Evolutionary conservation across 495 filamentous ascomycete species (phyloP).

Genomic region (Aspergillus mulundensis): DNA sequence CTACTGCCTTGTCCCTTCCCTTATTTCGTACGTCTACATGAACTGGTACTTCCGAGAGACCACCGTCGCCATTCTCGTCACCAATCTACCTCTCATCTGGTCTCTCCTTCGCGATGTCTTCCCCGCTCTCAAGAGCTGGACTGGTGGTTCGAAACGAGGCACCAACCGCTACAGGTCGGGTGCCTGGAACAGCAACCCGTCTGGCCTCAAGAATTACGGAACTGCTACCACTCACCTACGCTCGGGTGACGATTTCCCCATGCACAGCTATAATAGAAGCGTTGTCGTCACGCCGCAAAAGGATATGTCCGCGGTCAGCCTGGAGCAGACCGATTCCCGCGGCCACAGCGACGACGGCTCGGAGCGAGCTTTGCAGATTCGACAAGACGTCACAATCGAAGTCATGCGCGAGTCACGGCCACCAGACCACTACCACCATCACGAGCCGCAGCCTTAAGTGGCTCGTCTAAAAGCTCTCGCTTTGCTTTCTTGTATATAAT

Average conservation of each 20-base stretch:
- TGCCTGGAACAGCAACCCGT: slow-evolving; percentile 35
- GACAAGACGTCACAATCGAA: slow-evolving; percentile 45
- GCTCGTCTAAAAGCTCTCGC: neutral
- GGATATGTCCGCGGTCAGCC: slow-evolving; percentile 30
- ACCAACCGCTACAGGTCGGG: slow-evolving; percentile 37
- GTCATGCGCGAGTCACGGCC: slow-evolving; percentile 35
- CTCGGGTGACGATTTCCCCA: slow-evolving; percentile 33
- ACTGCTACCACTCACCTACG: slow-evolving; percentile 24
- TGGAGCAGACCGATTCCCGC: slow-evolving; percentile 26
- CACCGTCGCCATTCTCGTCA: slow-evolving; percentile 59
- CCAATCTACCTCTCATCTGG: slow-evolving; percentile 64
- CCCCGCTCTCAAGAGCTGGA: slow-evolving; percentile 47
- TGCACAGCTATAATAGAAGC: slow-evolving; percentile 33
- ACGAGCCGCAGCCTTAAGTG: slow-evolving; percentile 5
- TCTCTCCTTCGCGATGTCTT: slow-evolving; percentile 58
- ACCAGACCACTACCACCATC: slow-evolving; percentile 15
- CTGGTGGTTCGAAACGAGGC: slow-evolving; percentile 37
- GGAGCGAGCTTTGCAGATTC: slow-evolving; percentile 40
- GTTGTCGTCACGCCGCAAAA: slow-evolving; percentile 30
- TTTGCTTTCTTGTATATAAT: slow-evolving; percentile 3
- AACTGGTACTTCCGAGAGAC: slow-evolving; percentile 73
- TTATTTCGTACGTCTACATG: slow-evolving; percentile 54
- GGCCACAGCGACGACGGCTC: slow-evolving; percentile 40
- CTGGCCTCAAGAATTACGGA: slow-evolving; percentile 31
- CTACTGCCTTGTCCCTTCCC: slow-evolving; percentile 55